phyloP scores from a whole-genome alignment of 1,284 basidiomycete genomes.

The Bjerkandera adusta region DNA sequence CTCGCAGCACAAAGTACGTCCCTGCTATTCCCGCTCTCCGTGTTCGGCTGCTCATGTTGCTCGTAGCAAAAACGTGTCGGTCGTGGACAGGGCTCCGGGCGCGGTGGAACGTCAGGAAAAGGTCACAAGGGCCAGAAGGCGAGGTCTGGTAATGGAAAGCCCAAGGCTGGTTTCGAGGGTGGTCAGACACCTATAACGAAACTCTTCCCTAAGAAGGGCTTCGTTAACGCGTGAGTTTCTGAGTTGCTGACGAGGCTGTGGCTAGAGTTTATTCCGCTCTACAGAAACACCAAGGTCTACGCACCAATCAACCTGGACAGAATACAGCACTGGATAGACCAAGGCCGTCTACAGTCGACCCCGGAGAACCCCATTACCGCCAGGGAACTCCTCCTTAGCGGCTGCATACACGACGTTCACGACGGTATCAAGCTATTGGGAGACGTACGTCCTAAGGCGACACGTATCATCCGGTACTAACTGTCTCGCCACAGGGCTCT shows the following conservation, averaged over 20 bases:
- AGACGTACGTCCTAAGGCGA: slow-evolving; percentile 50
- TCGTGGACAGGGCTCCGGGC: slow-evolving; percentile 87
- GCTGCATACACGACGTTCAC: slow-evolving; percentile 85
- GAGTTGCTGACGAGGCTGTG: no score
- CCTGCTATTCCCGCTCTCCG: not conserved
- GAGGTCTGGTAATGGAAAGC: slow-evolving; percentile 86
- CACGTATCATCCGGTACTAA: not conserved
- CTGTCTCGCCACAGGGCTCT: slow-evolving; percentile 47
- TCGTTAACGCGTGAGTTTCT: slow-evolving; percentile 80
- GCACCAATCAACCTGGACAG: slow-evolving; percentile 86
- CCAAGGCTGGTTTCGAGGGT: slow-evolving; percentile 87
- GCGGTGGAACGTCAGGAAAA: slow-evolving; percentile 89
- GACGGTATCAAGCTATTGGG: slow-evolving; percentile 93
- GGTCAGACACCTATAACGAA: slow-evolving; percentile 96
- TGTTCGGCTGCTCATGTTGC: slow-evolving; percentile 4
- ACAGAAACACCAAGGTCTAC: slow-evolving; percentile 70
- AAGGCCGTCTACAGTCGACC: slow-evolving; percentile 77
- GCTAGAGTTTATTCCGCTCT: slow-evolving; percentile 4
- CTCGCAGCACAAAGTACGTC: slow-evolving; percentile 59
- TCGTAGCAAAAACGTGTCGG: slow-evolving; percentile 89
- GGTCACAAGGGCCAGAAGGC: slow-evolving; percentile 98
- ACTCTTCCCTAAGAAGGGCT: slow-evolving; percentile 91
- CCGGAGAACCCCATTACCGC: slow-evolving; percentile 88
- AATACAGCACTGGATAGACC: slow-evolving; percentile 89
- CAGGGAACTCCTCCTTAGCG: slow-evolving; percentile 78